A percentile compares a stretch with the other conserved stretches of the same genome.
Evolutionary conservation across 2,329 filamentous ascomycete species (phyloP).

Genomic region (Polytolypa hystricis): DNA sequence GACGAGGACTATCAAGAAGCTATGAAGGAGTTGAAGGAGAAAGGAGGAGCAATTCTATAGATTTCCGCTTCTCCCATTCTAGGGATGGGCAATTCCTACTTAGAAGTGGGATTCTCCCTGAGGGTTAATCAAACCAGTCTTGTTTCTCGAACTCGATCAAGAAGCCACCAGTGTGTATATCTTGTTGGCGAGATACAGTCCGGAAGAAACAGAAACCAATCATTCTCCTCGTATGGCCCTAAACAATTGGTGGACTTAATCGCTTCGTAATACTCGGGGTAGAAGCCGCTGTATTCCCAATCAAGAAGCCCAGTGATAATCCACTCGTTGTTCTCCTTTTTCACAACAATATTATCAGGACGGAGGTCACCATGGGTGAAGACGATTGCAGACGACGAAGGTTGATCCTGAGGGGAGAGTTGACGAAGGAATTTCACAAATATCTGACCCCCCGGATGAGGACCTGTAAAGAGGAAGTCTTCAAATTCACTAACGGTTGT

Average conservation of each 20-base stretch:
- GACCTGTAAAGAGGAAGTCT: slow-evolving; percentile 14
- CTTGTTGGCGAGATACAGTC: slow-evolving; percentile 14
- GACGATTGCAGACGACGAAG: slow-evolving; percentile 10
- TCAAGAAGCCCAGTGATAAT: slow-evolving; percentile 16
- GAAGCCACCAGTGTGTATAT: slow-evolving; percentile 17
- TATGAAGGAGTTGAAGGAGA: slow-evolving; percentile 9
- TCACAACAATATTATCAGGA: slow-evolving; percentile 18
- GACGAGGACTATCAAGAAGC: slow-evolving; percentile 13
- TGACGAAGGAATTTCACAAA: slow-evolving; percentile 13
- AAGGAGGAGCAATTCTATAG: slow-evolving; percentile 6
- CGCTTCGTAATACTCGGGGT: slow-evolving; percentile 19
- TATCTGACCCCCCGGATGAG: slow-evolving; percentile 9
- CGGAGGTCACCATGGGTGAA: slow-evolving; percentile 19
- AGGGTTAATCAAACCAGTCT: slow-evolving; percentile 12
- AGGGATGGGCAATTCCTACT: not conserved
- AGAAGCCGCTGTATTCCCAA: slow-evolving; percentile 20
- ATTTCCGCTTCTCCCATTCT: not conserved
- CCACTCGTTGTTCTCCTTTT: slow-evolving; percentile 12
- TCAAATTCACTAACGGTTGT: slow-evolving; percentile 12
- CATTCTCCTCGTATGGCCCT: slow-evolving; percentile 12
- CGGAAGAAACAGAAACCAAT: slow-evolving; percentile 18
- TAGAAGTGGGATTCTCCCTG: not conserved
- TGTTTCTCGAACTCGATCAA: slow-evolving; percentile 16
- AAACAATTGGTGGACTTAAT: slow-evolving; percentile 16
- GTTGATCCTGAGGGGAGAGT: slow-evolving; percentile 5